Conservation (phyloP, 176 grass and related monocot species). For the Carex myosuroides region DNA sequence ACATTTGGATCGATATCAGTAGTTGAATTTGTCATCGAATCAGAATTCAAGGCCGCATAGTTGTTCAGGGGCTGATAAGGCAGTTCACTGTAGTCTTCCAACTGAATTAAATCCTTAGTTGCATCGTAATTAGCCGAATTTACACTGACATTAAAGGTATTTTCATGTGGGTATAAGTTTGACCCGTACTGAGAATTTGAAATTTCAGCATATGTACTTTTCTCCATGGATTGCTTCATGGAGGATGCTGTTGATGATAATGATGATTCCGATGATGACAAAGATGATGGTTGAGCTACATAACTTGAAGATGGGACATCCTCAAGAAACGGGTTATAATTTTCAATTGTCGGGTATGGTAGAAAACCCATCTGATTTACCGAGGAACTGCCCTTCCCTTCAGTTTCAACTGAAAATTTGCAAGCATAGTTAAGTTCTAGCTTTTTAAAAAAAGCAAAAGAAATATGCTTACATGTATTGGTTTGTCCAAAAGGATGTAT, state of each 20-base stretch:
- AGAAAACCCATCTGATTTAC: neutral
- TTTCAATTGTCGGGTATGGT: constrained; percentile 21
- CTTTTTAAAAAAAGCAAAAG: neutral
- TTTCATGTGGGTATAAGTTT: neutral
- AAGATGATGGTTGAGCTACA: neutral
- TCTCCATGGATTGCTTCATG: constrained; percentile 9
- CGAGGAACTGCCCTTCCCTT: neutral
- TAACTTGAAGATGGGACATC: constrained; percentile 22
- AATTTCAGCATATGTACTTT: neutral
- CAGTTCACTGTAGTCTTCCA: constrained; percentile 19
- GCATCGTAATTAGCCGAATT: constrained; percentile 10
- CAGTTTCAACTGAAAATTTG: constrained; percentile 7
- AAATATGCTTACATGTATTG: neutral
- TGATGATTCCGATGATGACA: neutral
- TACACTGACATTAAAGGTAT: neutral
- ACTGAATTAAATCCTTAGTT: constrained; percentile 17
- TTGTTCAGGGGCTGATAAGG: constrained; percentile 14
- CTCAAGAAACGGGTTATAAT: constrained; percentile 21
- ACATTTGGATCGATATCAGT: constrained; percentile 9
- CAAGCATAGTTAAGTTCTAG: neutral
- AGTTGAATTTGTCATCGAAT: constrained; percentile 11
- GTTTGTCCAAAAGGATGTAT: neutral
- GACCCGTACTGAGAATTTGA: constrained; percentile 11
- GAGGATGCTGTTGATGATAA: neutral
- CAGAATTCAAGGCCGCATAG: constrained; percentile 17